Base-by-base conservation (phyloP, 805 yeast species). In the Candida krabiensis region DNA sequence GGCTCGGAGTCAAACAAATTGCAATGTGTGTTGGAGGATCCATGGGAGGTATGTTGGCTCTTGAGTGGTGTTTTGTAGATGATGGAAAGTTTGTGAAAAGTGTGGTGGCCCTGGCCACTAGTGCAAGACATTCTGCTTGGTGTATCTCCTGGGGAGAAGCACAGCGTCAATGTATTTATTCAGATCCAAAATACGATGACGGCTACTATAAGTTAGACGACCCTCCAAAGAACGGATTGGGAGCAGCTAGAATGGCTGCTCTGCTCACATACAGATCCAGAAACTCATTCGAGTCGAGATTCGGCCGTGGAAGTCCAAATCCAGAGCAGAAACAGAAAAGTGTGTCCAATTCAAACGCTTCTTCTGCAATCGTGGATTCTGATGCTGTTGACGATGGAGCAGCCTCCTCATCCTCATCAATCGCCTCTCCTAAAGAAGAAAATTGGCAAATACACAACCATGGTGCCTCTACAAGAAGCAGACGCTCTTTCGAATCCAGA, bases 121-220 rank as follows among this genome's bases (percentile, higher is more conserved):
- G 95, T 18, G 96, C 98, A 0, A 73, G 95, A 55, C 95, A 90
- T 30, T 84, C 95, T 2, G 99, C 99, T 0, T 93, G 99, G 99
- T 93, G 98, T 50, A 93, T 93, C 28, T 86, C 96, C 4, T 93
- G 99, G 99, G 91, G 95, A 38, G 99, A 93, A 58, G 95, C 99
- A 2, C 99, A 93, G 64, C 76, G 99, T 52, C 99, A 93, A 60
- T 81, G 96, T 46, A 88, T 93, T 19, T 93, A 90, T 63, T 83
- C 96, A 9, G 99, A 93, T 60, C 98, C 98, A 8, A 84, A 85
- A 56, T 93, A 89, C 60, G 72, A 77, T 39, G 96, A 90, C 55
- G 99, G 99, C 1, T 89, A 86, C 63, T 91, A 87, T 58, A 66
- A 79, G 9, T 67, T 75, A 22, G 74, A 75, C n/a, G 87, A 83